These are phyloP conservation scores for Corymbia citriodora DNA, from an alignment of 441 rosid species.

Conservation along the genomic window DNA sequence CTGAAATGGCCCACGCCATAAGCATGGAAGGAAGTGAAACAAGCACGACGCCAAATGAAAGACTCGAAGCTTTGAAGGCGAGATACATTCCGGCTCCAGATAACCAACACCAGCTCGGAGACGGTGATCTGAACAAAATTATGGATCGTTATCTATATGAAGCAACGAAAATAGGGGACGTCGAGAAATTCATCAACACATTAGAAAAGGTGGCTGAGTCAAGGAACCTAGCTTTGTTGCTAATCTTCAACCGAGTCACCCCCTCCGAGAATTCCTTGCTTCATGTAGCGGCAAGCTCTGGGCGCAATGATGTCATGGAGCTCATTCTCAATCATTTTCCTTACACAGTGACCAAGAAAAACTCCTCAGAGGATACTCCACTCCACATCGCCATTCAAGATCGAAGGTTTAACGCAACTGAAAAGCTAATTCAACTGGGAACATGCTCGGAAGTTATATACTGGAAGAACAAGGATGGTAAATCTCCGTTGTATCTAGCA, in stretches of 20 bases:
- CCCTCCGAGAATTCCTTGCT: not conserved
- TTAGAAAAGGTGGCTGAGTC: accelerated
- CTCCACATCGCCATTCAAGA: accelerated
- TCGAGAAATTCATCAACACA: accelerated
- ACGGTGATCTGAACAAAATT: accelerated
- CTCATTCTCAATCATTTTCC: accelerated
- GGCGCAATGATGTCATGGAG: accelerated
- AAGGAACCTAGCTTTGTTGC: not conserved
- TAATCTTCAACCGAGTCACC: accelerated
- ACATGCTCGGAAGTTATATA: accelerated
- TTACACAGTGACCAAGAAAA: accelerated
- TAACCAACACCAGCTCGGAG: accelerated
- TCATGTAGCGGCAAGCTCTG: not conserved
- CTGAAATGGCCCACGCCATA: no score
- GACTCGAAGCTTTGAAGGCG: not conserved
- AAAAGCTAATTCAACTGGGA: accelerated
- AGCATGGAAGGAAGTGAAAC: not conserved
- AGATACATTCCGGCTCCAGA: accelerated
- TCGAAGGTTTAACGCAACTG: accelerated
- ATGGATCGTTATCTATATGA: not conserved
- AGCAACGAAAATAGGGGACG: accelerated
- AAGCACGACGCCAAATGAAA: not conserved
- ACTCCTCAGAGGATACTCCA: not conserved
- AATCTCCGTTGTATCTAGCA: not conserved
- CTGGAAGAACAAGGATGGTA: not conserved